phyloP scores from a whole-genome alignment of 192 early-diverging fungal species.

The Funneliformis geosporum region DNA sequence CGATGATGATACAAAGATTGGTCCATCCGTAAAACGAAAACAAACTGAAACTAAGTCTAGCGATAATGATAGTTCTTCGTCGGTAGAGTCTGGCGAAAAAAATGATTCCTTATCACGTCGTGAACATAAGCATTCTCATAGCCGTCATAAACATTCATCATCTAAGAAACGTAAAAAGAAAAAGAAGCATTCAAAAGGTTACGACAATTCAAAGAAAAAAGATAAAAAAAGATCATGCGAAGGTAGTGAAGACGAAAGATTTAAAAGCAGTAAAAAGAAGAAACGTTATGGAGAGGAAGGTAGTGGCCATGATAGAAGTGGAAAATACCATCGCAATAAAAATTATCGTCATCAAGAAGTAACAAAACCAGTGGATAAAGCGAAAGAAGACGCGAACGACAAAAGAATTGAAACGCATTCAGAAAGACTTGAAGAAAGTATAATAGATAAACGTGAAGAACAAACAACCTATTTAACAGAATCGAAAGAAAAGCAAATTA shows the following conservation, averaged over 20 bases:
- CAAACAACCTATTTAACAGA: too few relatives aligned
- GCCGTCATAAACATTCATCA: background rate
- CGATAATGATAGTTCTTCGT: background rate
- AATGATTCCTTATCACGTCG: too few relatives aligned
- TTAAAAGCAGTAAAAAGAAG: background rate
- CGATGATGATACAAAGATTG: background rate
- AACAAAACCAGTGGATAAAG: background rate
- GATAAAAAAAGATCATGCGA: constrained; percentile 10
- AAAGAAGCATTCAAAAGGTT: background rate
- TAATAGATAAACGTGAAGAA: background rate
- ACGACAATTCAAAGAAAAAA: constrained; percentile 6
- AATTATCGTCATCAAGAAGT: background rate
- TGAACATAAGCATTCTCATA: background rate
- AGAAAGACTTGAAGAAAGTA: background rate
- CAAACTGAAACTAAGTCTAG: background rate
- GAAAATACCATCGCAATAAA: background rate
- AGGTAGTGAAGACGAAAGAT: background rate
- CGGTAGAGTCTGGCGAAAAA: background rate
- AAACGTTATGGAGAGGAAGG: background rate
- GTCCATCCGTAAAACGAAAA: background rate
- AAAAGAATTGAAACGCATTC: background rate
- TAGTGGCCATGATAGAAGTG: background rate
- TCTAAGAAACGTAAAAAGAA: constrained; percentile 21
- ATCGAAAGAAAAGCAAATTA: background rate
- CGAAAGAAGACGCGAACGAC: background rate